These are phyloP conservation scores for Xylariaceae sp. DNA, from an alignment of 2,329 filamentous ascomycete species.

Conservation along the genomic window DNA sequence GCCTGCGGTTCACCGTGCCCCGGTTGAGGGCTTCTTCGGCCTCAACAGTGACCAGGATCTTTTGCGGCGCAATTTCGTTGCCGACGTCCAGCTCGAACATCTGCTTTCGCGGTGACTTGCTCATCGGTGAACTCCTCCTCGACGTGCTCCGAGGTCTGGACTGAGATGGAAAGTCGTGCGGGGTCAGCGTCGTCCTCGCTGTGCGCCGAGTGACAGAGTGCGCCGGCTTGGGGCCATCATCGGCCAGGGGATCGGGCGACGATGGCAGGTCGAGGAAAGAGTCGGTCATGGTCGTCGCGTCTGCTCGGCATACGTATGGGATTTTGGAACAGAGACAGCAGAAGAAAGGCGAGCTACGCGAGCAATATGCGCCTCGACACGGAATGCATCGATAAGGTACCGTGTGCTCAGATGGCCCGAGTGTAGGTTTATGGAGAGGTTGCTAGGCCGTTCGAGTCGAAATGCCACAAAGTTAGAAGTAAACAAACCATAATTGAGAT, in stretches of 20 bases:
- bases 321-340: background rate
- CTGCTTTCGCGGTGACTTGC: slow-evolving; percentile 45
- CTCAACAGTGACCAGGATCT: slow-evolving; percentile 48
- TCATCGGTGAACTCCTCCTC: slow-evolving; percentile 26
- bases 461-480: background rate
- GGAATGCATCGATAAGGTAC: background rate
- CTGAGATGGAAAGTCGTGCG: slow-evolving; percentile 27
- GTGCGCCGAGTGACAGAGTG: slow-evolving; percentile 17
- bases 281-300: slow-evolving; percentile 13
- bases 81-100: slow-evolving; percentile 51
- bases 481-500: slow-evolving; percentile 1
- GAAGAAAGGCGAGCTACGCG: slow-evolving; percentile 4
- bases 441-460: background rate
- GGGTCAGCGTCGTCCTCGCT: slow-evolving; percentile 12
- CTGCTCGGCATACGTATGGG: no score
- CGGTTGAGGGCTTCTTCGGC: slow-evolving; percentile 25
- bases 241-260: slow-evolving; percentile 28
- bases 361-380: slow-evolving; percentile 3
- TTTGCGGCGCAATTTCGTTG: slow-evolving; percentile 40
- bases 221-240: slow-evolving; percentile 19
- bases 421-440: slow-evolving; percentile 1
- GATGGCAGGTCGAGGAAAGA: slow-evolving; percentile 23
- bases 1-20: slow-evolving; percentile 26
- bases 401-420: background rate
- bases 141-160: slow-evolving; percentile 30